phyloP scores from a whole-genome alignment of 2,329 filamentous ascomycete species.

The Parastagonospora nodorum region DNA sequence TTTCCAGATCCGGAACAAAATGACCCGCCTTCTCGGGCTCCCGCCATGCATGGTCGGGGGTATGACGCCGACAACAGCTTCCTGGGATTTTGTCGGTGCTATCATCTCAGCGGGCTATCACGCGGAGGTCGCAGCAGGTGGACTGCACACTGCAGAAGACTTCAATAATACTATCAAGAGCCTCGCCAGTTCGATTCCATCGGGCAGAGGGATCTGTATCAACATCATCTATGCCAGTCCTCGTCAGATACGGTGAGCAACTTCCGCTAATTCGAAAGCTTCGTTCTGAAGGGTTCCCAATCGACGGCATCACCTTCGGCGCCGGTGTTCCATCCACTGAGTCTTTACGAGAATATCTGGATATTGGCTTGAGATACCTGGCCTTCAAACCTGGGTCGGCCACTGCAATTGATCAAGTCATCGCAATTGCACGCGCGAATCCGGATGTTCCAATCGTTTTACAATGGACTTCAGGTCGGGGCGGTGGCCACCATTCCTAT shows the following conservation, averaged over 20 bases:
- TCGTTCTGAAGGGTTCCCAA: constrained; percentile 82
- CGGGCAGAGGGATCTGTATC: constrained; percentile 84
- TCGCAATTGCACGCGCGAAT: constrained; percentile 94
- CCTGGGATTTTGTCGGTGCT: constrained; percentile 89
- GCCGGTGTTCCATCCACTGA: constrained; percentile 93
- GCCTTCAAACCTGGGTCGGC: constrained; percentile 91
- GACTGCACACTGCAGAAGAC: constrained; percentile 80
- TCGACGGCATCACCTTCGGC: constrained; percentile 90
- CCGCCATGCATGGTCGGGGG: constrained; percentile 89
- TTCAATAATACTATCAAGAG: constrained; percentile 84
- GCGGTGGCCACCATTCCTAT: constrained; percentile 91
- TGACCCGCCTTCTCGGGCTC: constrained; percentile 83
- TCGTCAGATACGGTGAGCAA: constrained; percentile 88
- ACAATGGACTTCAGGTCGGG: constrained; percentile 94
- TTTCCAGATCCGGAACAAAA: constrained; percentile 61
- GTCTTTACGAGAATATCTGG: constrained; percentile 88
- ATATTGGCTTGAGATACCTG: constrained; percentile 89
- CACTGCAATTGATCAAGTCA: constrained; percentile 84
- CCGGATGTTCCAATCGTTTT: constrained; percentile 89
- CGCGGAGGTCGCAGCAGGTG: constrained; percentile 86
- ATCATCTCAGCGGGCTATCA: constrained; percentile 95
- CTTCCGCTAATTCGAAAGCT: constrained; percentile 82
- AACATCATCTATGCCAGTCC: constrained; percentile 94
- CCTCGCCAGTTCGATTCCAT: constrained; percentile 82
- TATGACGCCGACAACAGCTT: constrained; percentile 90